Evolutionary conservation across 108 stramenopile genomes (phyloP).

Genomic region (Pseudonitzschia pungens): DNA sequence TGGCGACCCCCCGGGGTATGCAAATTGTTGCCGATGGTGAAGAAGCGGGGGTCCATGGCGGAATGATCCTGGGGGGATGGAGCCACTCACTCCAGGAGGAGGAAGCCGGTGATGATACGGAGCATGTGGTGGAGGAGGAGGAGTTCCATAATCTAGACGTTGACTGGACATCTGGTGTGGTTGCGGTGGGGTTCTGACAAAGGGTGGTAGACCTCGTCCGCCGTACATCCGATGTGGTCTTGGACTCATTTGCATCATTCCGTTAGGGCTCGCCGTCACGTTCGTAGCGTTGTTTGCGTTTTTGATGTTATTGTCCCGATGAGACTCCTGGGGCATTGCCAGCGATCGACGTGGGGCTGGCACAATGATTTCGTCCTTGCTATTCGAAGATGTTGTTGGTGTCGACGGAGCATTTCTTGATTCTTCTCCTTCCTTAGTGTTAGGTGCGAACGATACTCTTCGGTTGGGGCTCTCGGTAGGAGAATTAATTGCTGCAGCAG

Average conservation of each 20-base stretch:
- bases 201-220: neutral
- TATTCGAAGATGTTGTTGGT: neutral
- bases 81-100: neutral
- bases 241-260: conserved; percentile 10
- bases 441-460: conserved; percentile 38
- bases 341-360: conserved; percentile 2
- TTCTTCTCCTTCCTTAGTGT: conserved; percentile 13
- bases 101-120: conserved; percentile 12
- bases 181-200: conserved; percentile 3
- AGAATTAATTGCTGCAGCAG: conserved; percentile 5
- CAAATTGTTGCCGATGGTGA: neutral
- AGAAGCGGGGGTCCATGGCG: conserved; percentile 1
- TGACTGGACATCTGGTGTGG: neutral
- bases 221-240: conserved; percentile 16
- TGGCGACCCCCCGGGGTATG: neutral
- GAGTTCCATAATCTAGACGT: neutral
- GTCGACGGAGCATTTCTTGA: neutral
- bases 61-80: neutral
- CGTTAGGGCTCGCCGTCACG: neutral
- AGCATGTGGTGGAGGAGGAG: conserved; percentile 8
- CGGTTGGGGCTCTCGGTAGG: neutral
- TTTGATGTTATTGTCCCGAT: neutral
- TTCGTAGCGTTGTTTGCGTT: neutral
- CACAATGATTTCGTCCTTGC: neutral
- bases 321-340: conserved; percentile 8